A percentile compares a stretch with the other conserved stretches of the same genome.
Conservation (phyloP, 495 filamentous ascomycete species). For the Lophium mytilinum region DNA sequence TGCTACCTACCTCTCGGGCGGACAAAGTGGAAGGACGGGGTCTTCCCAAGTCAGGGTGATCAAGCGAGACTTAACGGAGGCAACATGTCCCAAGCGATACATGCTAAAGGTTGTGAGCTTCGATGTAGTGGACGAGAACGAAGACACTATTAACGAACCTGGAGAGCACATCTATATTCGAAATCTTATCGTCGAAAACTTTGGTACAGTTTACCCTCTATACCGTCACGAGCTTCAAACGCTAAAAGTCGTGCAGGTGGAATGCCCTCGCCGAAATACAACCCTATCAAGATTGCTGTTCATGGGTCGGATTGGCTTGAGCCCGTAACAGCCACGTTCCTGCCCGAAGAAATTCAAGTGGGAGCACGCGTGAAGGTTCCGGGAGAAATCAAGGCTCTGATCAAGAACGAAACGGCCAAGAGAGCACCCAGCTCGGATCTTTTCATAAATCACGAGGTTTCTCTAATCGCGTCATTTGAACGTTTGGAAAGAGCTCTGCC, state of each 20-base stretch:
- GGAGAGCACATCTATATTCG: conserved; percentile 38
- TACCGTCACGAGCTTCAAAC: too few species aligned
- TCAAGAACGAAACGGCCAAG: conserved; percentile 5
- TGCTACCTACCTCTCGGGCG: conserved; percentile 18
- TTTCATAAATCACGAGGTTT: not conserved
- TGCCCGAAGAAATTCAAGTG: conserved; percentile 9
- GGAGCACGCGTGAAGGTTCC: conserved; percentile 13
- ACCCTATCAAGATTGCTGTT: conserved; percentile 4
- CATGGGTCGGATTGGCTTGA: conserved; percentile 7
- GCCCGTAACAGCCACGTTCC: not conserved
- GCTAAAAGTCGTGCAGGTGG: conserved; percentile 3
- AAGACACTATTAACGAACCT: conserved; percentile 41
- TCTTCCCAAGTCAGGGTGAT: conserved; percentile 29
- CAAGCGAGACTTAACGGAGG: conserved; percentile 26
- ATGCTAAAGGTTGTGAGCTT: conserved; percentile 34
- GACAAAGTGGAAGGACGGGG: conserved; percentile 25
- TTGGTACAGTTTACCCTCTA: conserved; percentile 20
- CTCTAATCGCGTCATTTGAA: conserved; percentile 9
- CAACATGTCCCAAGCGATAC: conserved; percentile 33
- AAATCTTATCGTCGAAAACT: conserved; percentile 37
- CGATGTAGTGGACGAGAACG: conserved; percentile 39
- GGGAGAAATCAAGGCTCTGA: conserved; percentile 6
- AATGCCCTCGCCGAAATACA: conserved; percentile 12
- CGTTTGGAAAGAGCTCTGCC: conserved; percentile 3
- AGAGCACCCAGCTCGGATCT: not conserved